Evolutionary conservation across 148 eudicot genomes (phyloP), one percentile per base, ranked within the genome.

Genomic region (Dianthus caryophyllus): DNA sequence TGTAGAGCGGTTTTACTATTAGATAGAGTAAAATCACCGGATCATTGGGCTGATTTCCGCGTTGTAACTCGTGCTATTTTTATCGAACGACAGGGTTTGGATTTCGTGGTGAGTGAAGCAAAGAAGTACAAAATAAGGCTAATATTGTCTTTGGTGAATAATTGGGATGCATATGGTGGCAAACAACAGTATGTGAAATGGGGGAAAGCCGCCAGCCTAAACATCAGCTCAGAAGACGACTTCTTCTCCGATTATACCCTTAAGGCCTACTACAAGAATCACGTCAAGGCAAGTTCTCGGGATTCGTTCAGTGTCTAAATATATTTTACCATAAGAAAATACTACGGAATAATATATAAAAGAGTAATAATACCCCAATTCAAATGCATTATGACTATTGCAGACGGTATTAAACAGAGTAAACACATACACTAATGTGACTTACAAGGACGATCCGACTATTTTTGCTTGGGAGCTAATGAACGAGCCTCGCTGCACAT

Each of bases 41-140:
- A 41, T 5, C 44, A 4, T 41, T 6, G 12, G 44, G 12, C 38
- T 33, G 38, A 41, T 41, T 3, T 41, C 12, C 12, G 44, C n/a
- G n/a, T n/a, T n/a, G 11, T 41, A 41, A 41, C 6, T 9, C 11
- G 11, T 41, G 12, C 24, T 46, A 14, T 8, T 27, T 27, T 70
- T 22, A 18, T 14, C 66, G n/a, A 43, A 29, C 51, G 43, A 62
- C 84, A 93, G 98, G 98, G 83, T 18, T 70, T 93, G 77, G 98
- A 89, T 84, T 93, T 93, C 76, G 95, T 89, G 9, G 82, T 90
- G 36, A 86, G 87, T 75, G 97, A 93, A 76, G 98, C 98, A 57
- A 84, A 80, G 72, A 93, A 83, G 79, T 79, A 80, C 71, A 88
- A 88, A 73, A 80, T 93, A 49, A 83, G 98, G 79, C 84, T 93